A percentile compares a stretch with the other conserved stretches of the same genome.
Conservation (phyloP, 257 asterid genomes). For the Leptodermis oblonga region DNA sequence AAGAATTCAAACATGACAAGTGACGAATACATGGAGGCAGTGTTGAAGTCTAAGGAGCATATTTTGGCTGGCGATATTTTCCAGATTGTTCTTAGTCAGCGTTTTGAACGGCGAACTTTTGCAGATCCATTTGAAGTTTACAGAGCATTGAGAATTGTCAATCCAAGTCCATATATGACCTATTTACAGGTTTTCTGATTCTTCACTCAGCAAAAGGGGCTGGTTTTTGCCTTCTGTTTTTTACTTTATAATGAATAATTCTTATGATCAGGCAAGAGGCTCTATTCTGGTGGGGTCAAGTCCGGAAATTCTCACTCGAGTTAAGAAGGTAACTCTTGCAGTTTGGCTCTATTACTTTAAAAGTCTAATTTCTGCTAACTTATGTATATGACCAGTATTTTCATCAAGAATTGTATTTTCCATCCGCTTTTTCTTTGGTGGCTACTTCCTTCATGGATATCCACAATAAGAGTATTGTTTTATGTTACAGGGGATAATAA, state of each 20-base stretch:
- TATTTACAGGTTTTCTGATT: constrained; percentile 70
- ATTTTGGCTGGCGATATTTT: constrained; percentile 97
- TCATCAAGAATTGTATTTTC: not conserved
- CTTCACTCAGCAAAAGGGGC: constrained; percentile 16
- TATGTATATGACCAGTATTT: not conserved
- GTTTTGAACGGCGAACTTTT: constrained; percentile 90
- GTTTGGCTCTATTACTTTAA: not conserved
- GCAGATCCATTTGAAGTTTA: constrained; percentile 99
- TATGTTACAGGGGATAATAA: constrained; percentile 54
- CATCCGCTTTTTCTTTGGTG: not conserved
- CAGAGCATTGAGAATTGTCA: constrained; percentile 91
- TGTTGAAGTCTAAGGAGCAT: constrained; percentile 81
- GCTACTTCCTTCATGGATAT: not conserved
- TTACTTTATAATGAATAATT: not conserved
- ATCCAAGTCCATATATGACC: constrained; percentile 98
- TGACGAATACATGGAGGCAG: constrained; percentile 71
- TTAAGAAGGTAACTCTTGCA: constrained; percentile 64
- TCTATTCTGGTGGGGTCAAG: constrained; percentile 91
- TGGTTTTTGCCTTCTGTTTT: constrained; percentile 6
- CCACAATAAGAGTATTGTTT: not conserved
- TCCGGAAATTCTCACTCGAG: constrained; percentile 95
- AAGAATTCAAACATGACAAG: constrained; percentile 57
- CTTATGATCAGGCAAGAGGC: constrained; percentile 71
- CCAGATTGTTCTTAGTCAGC: constrained; percentile 97
- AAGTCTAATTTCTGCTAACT: not conserved